Evolutionary conservation across 176 grass and related monocot genomes (phyloP).

Genomic region (Juncus effusus): DNA sequence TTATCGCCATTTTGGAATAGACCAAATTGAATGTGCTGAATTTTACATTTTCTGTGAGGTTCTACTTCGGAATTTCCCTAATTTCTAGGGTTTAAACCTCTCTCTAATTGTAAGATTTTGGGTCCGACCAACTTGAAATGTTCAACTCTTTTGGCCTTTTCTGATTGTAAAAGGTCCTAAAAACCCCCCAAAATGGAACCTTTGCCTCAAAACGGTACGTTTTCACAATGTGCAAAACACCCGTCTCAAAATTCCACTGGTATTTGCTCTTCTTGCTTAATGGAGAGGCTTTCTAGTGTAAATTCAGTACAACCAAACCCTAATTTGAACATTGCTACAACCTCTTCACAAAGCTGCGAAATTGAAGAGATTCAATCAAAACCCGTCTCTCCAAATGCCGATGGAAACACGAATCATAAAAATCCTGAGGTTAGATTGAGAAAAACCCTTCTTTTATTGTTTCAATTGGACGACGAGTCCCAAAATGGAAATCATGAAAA

Average conservation of each 20-base stretch:
- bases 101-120: constrained; percentile 28
- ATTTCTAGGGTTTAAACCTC: background rate
- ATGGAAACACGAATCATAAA: background rate
- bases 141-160: constrained; percentile 18
- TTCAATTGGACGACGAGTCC: constrained; percentile 58
- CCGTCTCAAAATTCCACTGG: constrained; percentile 62
- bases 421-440: constrained; percentile 40
- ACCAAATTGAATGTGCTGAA: background rate
- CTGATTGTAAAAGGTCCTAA: constrained; percentile 8
- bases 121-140: constrained; percentile 39
- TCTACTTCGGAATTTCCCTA: constrained; percentile 1
- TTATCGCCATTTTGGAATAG: background rate
- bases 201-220: constrained; percentile 34
- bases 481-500: background rate
- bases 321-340: constrained; percentile 25
- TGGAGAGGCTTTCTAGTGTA: constrained; percentile 79
- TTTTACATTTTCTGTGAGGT: background rate
- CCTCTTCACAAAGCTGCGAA: constrained; percentile 40
- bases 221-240: constrained; percentile 53
- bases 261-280: constrained; percentile 84
- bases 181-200: constrained; percentile 41
- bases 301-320: constrained; percentile 29
- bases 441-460: constrained; percentile 77
- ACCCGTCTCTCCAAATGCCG: background rate
- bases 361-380: constrained; percentile 52